Base-by-base conservation (phyloP, 2,329 filamentous ascomycete species). In the Colletotrichum salicis region DNA sequence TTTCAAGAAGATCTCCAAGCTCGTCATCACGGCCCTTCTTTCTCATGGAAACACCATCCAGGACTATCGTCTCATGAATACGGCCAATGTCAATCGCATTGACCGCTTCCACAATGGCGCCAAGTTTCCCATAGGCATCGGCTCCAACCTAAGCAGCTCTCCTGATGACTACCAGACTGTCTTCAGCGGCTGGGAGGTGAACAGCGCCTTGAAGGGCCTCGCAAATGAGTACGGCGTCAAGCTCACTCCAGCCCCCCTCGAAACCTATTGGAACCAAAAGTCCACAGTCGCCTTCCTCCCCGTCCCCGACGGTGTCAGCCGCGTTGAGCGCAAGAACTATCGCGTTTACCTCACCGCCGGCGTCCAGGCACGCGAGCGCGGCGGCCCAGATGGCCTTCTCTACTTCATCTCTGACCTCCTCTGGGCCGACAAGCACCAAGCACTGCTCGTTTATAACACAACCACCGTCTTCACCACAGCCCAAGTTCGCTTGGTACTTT, bases 331-430 rank as follows among this genome's bases (percentile, higher is more conserved):
- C 58, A 19, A 52, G 33, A 5, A 52, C 52, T 86, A 86, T 74
- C 82, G 85, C 45, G 83, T 88, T 24, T 87, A 87, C 76, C 78
- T 91, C 66, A 86, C 86, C 71, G 84, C 84, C 55, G 87, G 82
- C 45, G 84, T 90, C 60, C 89, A 90, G 75, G 87, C 88, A 8
- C 86, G 88, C 35, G 89, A 90, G 79, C 85, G 89, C 12, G 88
- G 88, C 35, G 86, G 84, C 0, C 84, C 88, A 0, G 89, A 90
- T 75, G 83, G 86, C 65, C 80, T 90, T 12, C 78, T 90, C 54
- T 89, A 89, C 80, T 90, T 89, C 79, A 81, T 90, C 33, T 80
- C 87, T 0, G 89, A 91, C 76, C 82, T 91, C 5, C 82, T 91
- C 4, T 83, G 84, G 60, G 89, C 88, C 37, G 82, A 86, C 74